Evolutionary conservation across 805 yeast species (phyloP).

Genomic region (Lachancea dasiensis): DNA sequence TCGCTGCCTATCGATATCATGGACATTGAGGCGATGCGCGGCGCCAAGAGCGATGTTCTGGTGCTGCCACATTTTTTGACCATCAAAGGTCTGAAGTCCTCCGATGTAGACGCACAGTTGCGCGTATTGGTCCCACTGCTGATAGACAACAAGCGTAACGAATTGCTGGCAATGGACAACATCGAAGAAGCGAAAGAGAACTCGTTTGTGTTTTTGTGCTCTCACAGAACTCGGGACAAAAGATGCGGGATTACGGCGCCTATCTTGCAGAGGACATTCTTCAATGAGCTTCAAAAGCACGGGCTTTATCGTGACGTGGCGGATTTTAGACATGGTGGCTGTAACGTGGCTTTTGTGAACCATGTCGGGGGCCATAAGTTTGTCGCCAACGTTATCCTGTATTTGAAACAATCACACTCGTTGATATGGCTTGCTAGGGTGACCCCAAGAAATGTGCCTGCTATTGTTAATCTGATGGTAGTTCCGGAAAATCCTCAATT

Average conservation of each 20-base stretch:
- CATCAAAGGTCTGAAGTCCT: slow-evolving; percentile 45
- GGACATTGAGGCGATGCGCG: slow-evolving; percentile 38
- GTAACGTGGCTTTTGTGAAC: slow-evolving; percentile 60
- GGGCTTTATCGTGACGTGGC: slow-evolving; percentile 71
- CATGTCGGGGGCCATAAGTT: slow-evolving; percentile 97
- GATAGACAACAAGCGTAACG: slow-evolving; percentile 21
- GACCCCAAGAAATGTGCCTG: slow-evolving; percentile 65
- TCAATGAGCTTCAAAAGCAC: slow-evolving; percentile 59
- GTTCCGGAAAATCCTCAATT: slow-evolving; percentile 65
- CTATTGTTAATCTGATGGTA: slow-evolving; percentile 70
- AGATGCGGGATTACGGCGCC: slow-evolving; percentile 95
- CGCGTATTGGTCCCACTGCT: slow-evolving; percentile 40
- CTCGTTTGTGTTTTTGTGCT: slow-evolving; percentile 68
- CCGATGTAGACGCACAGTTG: slow-evolving; percentile 41
- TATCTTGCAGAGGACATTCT: slow-evolving; percentile 73
- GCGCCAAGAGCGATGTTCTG: slow-evolving; percentile 51
- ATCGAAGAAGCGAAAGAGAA: slow-evolving; percentile 37
- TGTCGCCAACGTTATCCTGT: slow-evolving; percentile 82
- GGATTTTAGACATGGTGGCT: slow-evolving; percentile 73
- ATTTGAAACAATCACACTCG: slow-evolving; percentile 43
- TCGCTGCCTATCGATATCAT: slow-evolving; percentile 46
- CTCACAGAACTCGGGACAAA: slow-evolving; percentile 87
- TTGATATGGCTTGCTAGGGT: slow-evolving; percentile 87
- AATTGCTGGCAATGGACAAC: slow-evolving; percentile 21
- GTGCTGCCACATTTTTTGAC: slow-evolving; percentile 71